phyloP scores from a whole-genome alignment of 2,329 filamentous ascomycete genomes.

The Paecilomyces variotii region DNA sequence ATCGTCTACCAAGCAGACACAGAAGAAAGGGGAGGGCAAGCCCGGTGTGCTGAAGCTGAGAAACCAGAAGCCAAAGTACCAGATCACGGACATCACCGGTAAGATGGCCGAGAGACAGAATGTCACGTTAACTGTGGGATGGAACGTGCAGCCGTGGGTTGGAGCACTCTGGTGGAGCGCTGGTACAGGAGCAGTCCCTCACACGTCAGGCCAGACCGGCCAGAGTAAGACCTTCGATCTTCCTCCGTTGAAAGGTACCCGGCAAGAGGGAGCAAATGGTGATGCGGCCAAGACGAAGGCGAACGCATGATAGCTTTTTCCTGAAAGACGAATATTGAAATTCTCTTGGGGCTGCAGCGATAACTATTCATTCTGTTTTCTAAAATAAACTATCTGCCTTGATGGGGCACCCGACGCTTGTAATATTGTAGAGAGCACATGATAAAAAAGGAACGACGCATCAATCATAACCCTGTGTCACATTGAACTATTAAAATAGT shows the following conservation, averaged over 20 bases:
- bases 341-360: background rate
- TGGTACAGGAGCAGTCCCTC: slow-evolving; percentile 38
- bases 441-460: background rate
- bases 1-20: slow-evolving; percentile 5
- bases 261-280: background rate
- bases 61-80: slow-evolving; percentile 91
- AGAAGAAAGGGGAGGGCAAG: slow-evolving; percentile 9
- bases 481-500: background rate
- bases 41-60: slow-evolving; percentile 65
- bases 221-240: slow-evolving; percentile 47
- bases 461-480: background rate
- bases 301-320: background rate
- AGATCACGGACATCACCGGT: slow-evolving; percentile 83
- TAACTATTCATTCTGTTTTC: background rate
- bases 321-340: background rate
- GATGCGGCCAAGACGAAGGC: background rate
- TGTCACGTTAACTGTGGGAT: slow-evolving; percentile 73
- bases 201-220: slow-evolving; percentile 45
- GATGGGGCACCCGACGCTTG: background rate
- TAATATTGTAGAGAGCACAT: background rate
- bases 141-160: slow-evolving; percentile 98
- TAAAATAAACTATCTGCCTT: background rate
- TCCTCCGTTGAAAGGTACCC: slow-evolving; percentile 45
- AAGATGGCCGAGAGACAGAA: slow-evolving; percentile 65
- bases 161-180: slow-evolving; percentile 78